A percentile compares a stretch with the other conserved stretches of the same genome.
phyloP scores from a whole-genome alignment of 1,139 yeast genomes.

The Hansenula lynferdii region DNA sequence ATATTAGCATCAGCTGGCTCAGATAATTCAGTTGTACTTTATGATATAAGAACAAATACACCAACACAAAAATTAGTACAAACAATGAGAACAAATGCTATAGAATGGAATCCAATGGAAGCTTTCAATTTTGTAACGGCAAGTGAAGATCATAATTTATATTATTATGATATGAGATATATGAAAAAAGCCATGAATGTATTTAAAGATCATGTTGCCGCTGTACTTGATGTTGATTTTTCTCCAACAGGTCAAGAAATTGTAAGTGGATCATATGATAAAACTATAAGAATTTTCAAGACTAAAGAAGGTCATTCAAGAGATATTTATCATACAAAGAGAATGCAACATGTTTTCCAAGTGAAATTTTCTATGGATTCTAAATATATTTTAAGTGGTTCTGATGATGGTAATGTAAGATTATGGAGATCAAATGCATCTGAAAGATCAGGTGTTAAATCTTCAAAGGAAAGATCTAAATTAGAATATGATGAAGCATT shows the following conservation, averaged over 20 bases:
- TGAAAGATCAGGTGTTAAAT: constrained; percentile 76
- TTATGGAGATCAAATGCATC: constrained; percentile 89
- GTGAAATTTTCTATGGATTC: constrained; percentile 86
- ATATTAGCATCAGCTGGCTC: constrained; percentile 89
- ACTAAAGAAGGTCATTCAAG: constrained; percentile 85
- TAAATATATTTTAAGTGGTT: constrained; percentile 80
- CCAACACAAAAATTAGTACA: constrained; percentile 91
- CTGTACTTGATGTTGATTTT: constrained; percentile 91
- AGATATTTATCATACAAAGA: constrained; percentile 92
- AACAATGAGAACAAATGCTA: constrained; percentile 74
- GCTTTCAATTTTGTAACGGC: constrained; percentile 92
- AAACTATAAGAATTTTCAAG: constrained; percentile 78
- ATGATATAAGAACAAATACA: constrained; percentile 88
- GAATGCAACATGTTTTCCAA: constrained; percentile 94
- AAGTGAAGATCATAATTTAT: constrained; percentile 91
- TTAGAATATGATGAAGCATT: constrained; percentile 88
- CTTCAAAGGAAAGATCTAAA: constrained; percentile 75
- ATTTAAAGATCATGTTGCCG: constrained; percentile 94
- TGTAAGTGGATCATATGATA: constrained; percentile 94
- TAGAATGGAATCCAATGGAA: constrained; percentile 98
- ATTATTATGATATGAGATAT: constrained; percentile 95
- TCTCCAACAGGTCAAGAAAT: constrained; percentile 96
- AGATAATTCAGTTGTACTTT: constrained; percentile 84
- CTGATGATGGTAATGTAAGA: constrained; percentile 94
- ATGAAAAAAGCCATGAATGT: constrained; percentile 74